Evolutionary conservation across 2,329 filamentous ascomycete species (phyloP), one percentile per base, ranked within the genome.

Genomic region (Colletotrichum tropicale): DNA sequence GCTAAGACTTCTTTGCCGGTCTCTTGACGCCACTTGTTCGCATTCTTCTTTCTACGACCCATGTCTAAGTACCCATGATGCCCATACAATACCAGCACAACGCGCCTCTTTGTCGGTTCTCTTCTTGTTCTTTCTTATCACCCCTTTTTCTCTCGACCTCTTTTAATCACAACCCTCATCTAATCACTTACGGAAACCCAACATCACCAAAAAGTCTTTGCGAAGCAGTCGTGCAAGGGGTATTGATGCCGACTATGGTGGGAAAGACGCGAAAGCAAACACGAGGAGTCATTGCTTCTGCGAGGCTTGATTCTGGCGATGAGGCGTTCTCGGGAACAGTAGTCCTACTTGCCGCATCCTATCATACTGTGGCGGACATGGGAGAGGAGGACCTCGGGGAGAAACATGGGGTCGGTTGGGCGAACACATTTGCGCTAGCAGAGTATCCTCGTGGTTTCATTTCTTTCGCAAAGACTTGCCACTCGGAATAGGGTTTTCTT

Each of bases 31-130:
- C 66, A 34, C 58, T 43, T 66, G 73, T 66, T 66, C 71, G 70
- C 65, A 68, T 70, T 74, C 64, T 77, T 70, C 67, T 77, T 77
- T 83, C 85, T 84, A 89, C 86, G 87, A 89, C 87, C 87, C 86
- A 89, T 87, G 88, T 87, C 87, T 87, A 85, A 88, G 87, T 89
- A 87, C 85, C 88, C 86, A 90, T 89, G 89, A 91, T 89, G 87
- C 86, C 87, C 85, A 87, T 88, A 88, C 87, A 89, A 88, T 89
- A 90, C 87, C 88, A 89, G 88, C 88, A 88, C 87, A 86, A 85
- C 84, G 88, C 88, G 86, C 86, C 85, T 87, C 84, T 83, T 87
- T 88, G 86, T 80, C 68, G 52, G 64, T 77, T 77, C 70, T 68
- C 55, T 76, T 78, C 73, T 71, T 73, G 76, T 76, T 60, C 38